phyloP scores from a whole-genome alignment of 352 stramenopile genomes.

The Phytophthora fragariae region DNA sequence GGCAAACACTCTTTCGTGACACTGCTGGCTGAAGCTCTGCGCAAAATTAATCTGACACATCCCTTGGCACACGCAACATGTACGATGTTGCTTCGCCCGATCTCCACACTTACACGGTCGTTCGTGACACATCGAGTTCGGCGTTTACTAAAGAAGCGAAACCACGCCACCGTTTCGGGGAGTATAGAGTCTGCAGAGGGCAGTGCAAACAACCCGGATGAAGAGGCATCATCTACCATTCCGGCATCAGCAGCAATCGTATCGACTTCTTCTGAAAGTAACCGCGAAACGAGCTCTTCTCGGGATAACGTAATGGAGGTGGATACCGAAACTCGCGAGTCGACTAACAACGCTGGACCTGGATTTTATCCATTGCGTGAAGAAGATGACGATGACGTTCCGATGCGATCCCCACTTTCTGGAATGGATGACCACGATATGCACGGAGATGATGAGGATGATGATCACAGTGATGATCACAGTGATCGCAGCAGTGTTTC shows the following conservation, averaged over 20 bases:
- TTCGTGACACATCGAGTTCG: slow-evolving; percentile 82
- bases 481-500: slow-evolving; percentile 74
- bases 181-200: slow-evolving; percentile 1
- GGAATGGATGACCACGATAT: slow-evolving; percentile 65
- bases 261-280: slow-evolving; percentile 5
- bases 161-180: slow-evolving; percentile 15
- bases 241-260: slow-evolving; percentile 2
- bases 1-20: slow-evolving; percentile 83
- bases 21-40: slow-evolving; percentile 75
- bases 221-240: not conserved
- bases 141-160: slow-evolving; percentile 72
- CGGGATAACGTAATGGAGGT: slow-evolving; percentile 32
- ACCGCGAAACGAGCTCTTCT: not conserved
- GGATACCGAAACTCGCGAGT: slow-evolving; percentile 14
- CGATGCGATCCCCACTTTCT: slow-evolving; percentile 69
- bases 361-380: slow-evolving; percentile 36
- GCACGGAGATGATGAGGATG: slow-evolving; percentile 52
- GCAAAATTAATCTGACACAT: slow-evolving; percentile 81
- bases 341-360: slow-evolving; percentile 8
- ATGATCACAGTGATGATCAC: slow-evolving; percentile 59
- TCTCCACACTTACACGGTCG: slow-evolving; percentile 81
- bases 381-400: slow-evolving; percentile 64
- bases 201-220: not conserved
- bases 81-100: slow-evolving; percentile 80
- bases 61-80: slow-evolving; percentile 79